Evolutionary conservation across 805 yeast species (phyloP).

Genomic region (Yarrowia sp.): DNA sequence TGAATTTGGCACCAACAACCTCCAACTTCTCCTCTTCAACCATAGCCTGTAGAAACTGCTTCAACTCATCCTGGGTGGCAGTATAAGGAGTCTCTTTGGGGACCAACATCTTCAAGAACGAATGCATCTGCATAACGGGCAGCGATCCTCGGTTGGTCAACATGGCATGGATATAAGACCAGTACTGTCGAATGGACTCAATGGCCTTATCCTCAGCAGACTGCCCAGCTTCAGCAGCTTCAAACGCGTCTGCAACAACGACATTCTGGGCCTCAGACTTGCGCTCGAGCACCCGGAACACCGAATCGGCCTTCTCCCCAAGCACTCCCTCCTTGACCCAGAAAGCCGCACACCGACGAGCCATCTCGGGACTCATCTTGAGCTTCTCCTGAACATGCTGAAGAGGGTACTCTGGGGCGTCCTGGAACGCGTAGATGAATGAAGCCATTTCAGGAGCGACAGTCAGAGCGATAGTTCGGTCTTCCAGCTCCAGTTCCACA

Average conservation of each 20-base stretch:
- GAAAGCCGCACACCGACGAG: constrained; percentile 55
- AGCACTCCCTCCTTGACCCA: constrained; percentile 73
- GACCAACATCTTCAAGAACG: constrained; percentile 61
- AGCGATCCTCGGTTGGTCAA: constrained; percentile 62
- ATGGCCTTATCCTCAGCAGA: constrained; percentile 47
- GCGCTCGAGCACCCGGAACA: constrained; percentile 55
- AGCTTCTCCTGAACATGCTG: constrained; percentile 51
- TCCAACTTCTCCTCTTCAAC: constrained; percentile 56
- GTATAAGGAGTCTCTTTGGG: constrained; percentile 58
- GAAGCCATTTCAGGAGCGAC: constrained; percentile 78
- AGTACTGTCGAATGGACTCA: constrained; percentile 52
- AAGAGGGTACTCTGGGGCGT: constrained; percentile 47
- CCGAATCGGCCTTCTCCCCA: constrained; percentile 50
- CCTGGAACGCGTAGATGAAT: constrained; percentile 60
- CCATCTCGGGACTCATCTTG: constrained; percentile 55
- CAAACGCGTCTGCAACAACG: constrained; percentile 39
- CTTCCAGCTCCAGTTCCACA: constrained; percentile 63
- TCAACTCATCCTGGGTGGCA: constrained; percentile 54
- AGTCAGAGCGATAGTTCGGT: constrained; percentile 52
- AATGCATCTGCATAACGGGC: constrained; percentile 58
- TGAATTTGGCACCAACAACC: constrained; percentile 51
- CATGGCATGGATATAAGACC: constrained; percentile 64
- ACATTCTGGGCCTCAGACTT: constrained; percentile 43
- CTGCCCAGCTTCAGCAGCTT: constrained; percentile 43
- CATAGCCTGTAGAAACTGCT: constrained; percentile 53